Conservation (phyloP, 495 filamentous ascomycete genomes). For the Ramalina peruviana region DNA sequence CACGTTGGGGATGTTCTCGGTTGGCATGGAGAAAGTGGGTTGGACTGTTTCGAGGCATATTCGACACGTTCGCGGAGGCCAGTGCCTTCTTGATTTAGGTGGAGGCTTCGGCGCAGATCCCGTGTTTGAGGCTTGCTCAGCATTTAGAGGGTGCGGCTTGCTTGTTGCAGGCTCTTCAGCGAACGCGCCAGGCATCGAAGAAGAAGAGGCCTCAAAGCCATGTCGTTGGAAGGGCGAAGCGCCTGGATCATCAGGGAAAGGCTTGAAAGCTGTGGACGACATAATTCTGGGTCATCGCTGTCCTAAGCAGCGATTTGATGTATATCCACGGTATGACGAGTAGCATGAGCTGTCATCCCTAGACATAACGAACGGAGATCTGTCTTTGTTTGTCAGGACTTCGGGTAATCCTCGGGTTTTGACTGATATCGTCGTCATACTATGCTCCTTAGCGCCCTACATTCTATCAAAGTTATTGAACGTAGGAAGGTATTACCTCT, state of each 20-base stretch:
- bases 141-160: not conserved
- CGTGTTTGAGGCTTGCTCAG: not conserved
- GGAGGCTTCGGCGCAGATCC: not conserved
- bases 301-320: not conserved
- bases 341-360: slow-evolving; percentile 20
- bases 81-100: slow-evolving; percentile 32
- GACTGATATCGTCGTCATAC: too few relatives aligned
- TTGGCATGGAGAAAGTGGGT: slow-evolving; percentile 56
- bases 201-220: not conserved
- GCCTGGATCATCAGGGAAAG: slow-evolving; percentile 14
- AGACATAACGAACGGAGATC: not conserved
- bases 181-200: slow-evolving; percentile 14
- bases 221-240: slow-evolving; percentile 7
- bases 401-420: not conserved
- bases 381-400: not conserved
- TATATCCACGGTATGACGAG: not conserved
- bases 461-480: too few relatives aligned
- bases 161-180: slow-evolving; percentile 4
- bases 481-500: too few relatives aligned
- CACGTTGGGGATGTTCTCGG: slow-evolving; percentile 45
- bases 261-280: slow-evolving; percentile 18
- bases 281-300: slow-evolving; percentile 14
- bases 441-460: too few relatives aligned
- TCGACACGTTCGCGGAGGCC: slow-evolving; percentile 63
- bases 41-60: slow-evolving; percentile 82